Conservation (phyloP, 208 protist species). For the Leishmania braziliensis region DNA sequence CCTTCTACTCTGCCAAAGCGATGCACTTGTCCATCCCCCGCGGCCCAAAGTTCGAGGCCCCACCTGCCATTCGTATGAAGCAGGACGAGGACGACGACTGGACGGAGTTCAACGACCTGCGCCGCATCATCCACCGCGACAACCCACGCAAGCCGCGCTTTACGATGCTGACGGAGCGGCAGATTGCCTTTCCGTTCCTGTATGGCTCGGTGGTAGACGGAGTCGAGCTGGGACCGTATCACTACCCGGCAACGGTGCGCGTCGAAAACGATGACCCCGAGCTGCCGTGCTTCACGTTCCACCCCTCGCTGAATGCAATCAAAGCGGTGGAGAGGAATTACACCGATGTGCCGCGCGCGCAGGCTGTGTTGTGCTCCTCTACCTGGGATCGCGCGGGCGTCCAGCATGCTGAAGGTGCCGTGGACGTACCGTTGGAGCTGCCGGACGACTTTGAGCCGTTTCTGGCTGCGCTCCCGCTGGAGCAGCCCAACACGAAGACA, state of each 20-base stretch:
- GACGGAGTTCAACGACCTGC: constrained; percentile 99
- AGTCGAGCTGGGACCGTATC: constrained; percentile 95
- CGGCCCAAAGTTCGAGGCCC: constrained; percentile 97
- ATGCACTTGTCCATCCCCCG: constrained; percentile 99
- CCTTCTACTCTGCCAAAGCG: constrained; percentile 99
- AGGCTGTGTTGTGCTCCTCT: constrained; percentile 48
- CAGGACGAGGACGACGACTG: constrained; percentile 98
- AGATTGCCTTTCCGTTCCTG: constrained; percentile 99
- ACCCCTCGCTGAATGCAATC: constrained; percentile 99
- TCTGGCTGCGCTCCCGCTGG: constrained; percentile 87
- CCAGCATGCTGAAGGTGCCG: constrained; percentile 32
- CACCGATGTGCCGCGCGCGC: constrained; percentile 24
- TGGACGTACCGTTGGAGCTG: constrained; percentile 33
- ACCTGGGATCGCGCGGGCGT: constrained; percentile 22
- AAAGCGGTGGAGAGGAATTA: constrained; percentile 70
- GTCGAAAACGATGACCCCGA: constrained; percentile 96
- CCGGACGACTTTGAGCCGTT: constrained; percentile 84
- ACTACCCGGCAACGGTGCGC: constrained; percentile 92
- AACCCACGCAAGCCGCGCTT: constrained; percentile 87
- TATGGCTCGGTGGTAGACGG: constrained; percentile 98
- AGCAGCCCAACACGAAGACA: constrained; percentile 91
- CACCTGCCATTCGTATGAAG: constrained; percentile 42
- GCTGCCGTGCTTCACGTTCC: constrained; percentile 99
- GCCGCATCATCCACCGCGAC: constrained; percentile 99
- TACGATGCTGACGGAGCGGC: constrained; percentile 99